Percentiles rank a stretch among this genome's conserved stretches.
These are phyloP conservation scores for Ogataea allantospora DNA, from an alignment of 805 yeast species.

Conservation along the genomic window DNA sequence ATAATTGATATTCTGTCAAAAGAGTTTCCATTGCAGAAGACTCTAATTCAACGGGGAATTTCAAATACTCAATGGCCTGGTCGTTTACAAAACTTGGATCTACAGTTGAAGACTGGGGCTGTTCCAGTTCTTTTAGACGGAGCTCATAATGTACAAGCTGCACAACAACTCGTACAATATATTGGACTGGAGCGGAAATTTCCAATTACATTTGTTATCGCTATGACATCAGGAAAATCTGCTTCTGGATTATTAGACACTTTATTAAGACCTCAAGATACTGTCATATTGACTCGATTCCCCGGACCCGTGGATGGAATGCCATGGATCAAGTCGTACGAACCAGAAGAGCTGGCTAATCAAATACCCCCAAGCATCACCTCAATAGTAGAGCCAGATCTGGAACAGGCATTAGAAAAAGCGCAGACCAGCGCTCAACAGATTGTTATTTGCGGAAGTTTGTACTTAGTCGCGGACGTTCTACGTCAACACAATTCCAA, in stretches of 20 bases:
- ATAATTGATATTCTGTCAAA: conserved; percentile 42
- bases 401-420: conserved; percentile 28
- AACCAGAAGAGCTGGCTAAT: conserved; percentile 32
- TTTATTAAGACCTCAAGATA: conserved; percentile 49
- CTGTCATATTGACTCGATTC: conserved; percentile 62
- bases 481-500: conserved; percentile 34
- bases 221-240: conserved; percentile 73
- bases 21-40: conserved; percentile 24
- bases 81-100: conserved; percentile 56
- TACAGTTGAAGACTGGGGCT: conserved; percentile 25
- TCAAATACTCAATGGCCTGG: conserved; percentile 77
- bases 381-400: conserved; percentile 25
- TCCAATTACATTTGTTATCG: conserved; percentile 58
- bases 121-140: conserved; percentile 69
- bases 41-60: conserved; percentile 50
- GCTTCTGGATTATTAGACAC: conserved; percentile 49
- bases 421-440: conserved; percentile 20
- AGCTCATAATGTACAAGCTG: conserved; percentile 89
- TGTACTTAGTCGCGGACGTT: conserved; percentile 63
- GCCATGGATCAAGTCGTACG: conserved; percentile 83
- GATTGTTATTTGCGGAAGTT: conserved; percentile 65
- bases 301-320: conserved; percentile 68
- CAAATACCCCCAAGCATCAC: conserved; percentile 25
- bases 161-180: conserved; percentile 62
- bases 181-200: conserved; percentile 29